Base-by-base conservation (phyloP, 306 rosid genomes). In the Fagus crenata region DNA sequence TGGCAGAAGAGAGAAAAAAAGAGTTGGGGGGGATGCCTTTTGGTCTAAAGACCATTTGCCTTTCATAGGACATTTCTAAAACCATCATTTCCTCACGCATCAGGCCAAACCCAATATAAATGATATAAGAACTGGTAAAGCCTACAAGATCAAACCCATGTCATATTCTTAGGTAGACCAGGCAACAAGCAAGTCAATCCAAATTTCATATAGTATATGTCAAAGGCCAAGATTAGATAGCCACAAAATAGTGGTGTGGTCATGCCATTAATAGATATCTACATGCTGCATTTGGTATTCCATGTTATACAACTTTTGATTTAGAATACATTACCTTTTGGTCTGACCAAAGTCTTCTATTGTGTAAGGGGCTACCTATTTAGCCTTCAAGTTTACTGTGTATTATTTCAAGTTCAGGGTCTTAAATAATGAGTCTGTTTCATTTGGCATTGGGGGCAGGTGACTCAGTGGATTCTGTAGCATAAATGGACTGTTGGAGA, bases 401-500 rank as follows among this genome's bases (percentile, higher is more conserved):
- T 2, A 46, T 46, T 46, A 46, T 46, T 46, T 14, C 13, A 15
- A 5, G 67, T 67, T 14, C 54, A 1, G 8, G 13, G 0, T 3
- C 40, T 53, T 61, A 0, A 63, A 2, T 51, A 67, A 28, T 2
- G 18, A 1, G 49, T 36, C 14, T 51, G 11, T 67, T 53, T 42
- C 11, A 53, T 70, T 82, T 64, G 58, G 51, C 64, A 15, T 60
- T 82, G 73, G 40, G 37, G 78, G 72, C 84, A 94, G 98, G 93
- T 88, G 35, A 82, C 72, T 33, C 60, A 51, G 67, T 94, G 98
- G 97, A 88, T 94, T 75, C 71, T 64, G 80, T 81, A 61, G 13
- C 95, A 94, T 8, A 73, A 84, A 79, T 92, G 98, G 98, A 94
- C 96, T 6, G 93, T 89, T 43, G 98, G 97, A 41, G 98, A 95